Base-by-base conservation (phyloP, 495 filamentous ascomycete genomes). In the Penicillium cosmopolitanum region DNA sequence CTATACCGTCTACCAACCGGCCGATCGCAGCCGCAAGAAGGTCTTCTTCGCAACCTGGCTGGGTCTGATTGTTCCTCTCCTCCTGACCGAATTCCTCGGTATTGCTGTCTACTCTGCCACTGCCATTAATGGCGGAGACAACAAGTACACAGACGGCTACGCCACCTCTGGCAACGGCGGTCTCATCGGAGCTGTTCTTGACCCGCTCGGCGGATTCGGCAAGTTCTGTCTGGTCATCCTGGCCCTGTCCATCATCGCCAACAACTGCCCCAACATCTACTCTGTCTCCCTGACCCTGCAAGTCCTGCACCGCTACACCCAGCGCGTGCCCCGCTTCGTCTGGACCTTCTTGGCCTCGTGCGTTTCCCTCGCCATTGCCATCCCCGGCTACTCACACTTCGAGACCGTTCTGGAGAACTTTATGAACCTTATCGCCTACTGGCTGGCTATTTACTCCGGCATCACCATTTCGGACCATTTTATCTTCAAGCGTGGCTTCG, bases 251-350 rank as follows among this genome's bases (percentile, higher is more conserved):
- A 93, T 92, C 68, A 84, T 93, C 62, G 88, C 89, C 56, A 94
- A 89, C 78, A 93, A 93, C 77, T 92, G 87, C 75, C 91, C 94
- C n/a, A 92, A 89, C 77, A 89, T 92, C 65, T 96, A 96, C 79
- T 91, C 89, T 38, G 85, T 95, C 44, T 84, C 84, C 3, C 81
- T 96, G 23, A 87, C 87, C 33, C 79, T 94, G 50, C 90, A 94
- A 70, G 82, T 92, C 11, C 69, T 96, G 33, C 83, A 82, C 18
- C 80, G 80, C 42, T 80, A 77, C 67, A 85, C 86, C 13, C 85
- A 87, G 68, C 78, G 77, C 44, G 84, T 96, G 5, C 91, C 91
- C 16, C 86, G 91, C 5, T 93, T 91, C 70, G 60, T 93, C 56
- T 95, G 88, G 89, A 88, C 86, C 0, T 78, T 88, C 55, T 58